Evolutionary conservation across 345 rosid species (phyloP), one percentile per base, ranked within the genome.

Genomic region (Gossypioides kirkii): DNA sequence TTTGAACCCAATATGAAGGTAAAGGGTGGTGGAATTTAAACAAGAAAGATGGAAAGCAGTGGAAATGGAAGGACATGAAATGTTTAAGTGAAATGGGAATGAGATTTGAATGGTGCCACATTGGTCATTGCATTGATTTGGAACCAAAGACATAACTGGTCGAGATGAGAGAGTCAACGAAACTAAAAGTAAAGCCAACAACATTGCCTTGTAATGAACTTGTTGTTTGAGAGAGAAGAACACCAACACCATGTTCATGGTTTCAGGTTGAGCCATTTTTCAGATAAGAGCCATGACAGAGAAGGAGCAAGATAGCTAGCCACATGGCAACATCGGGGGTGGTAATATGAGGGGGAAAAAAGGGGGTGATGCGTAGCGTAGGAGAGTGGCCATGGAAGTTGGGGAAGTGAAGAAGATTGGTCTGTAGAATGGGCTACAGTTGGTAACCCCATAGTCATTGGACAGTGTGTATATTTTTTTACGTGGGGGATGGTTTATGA

Each of bases 341-440:
- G 59, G 25, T 25, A 16, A 10, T 12, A 55, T 32, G 54, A 63
- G 11, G 4, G 10, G 2, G n/a, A 59, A 55, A 42, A 43, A 43
- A 45, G 25, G 20, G 20, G 20, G 17, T 23, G 71, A n/a, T 20
- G 58, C 58, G 58, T 54, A 54, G 61, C 61, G 16, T 56, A 22
- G 61, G 61, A 23, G 16, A 22, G 36, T 25, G 50, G 80, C 52
- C 84, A 83, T 83, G 62, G 91, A 80, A 88, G 80, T 85, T 84
- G 83, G 85, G 79, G 84, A 81, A 85, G 60, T 53, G 77, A 70
- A 75, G 93, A 90, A 86, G 84, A 82, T 76, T 86, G 91, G 97
- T 90, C 94, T 74, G 80, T 60, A 73, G 80, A 90, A 88, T 82
- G 84, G 96, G 85, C 68, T 80, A 87, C 96, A 87, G 2, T 75